Conservation (phyloP, 331 rosid genomes). For the Spiraea crenata region DNA sequence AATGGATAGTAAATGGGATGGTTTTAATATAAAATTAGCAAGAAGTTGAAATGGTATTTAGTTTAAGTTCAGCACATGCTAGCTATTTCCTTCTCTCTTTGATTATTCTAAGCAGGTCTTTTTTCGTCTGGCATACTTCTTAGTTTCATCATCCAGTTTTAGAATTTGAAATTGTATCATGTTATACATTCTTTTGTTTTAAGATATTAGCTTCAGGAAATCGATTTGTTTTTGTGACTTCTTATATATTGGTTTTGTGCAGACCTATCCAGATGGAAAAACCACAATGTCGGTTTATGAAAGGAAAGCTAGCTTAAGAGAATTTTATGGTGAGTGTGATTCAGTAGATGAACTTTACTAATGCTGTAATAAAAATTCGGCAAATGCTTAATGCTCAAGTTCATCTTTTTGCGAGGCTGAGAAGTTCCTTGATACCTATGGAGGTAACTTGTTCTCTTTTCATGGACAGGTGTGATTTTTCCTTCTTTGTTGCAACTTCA, state of each 20-base stretch:
- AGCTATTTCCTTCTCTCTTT: too few species aligned
- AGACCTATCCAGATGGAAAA: constrained; percentile 84
- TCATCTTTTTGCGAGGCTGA: neutral
- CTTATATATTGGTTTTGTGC: constrained; percentile 33
- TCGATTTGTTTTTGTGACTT: constrained; percentile 9
- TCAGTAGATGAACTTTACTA: neutral
- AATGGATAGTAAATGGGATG: neutral
- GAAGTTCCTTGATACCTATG: neutral
- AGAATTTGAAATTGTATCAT: constrained; percentile 6
- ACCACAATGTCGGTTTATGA: constrained; percentile 78
- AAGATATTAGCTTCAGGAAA: constrained; percentile 18
- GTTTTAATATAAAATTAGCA: too few species aligned
- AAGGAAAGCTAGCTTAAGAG: constrained; percentile 78
- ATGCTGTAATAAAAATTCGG: neutral
- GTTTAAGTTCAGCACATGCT: neutral
- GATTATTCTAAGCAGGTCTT: neutral
- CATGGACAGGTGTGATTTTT: constrained; percentile 65
- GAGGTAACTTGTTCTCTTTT: constrained; percentile 3
- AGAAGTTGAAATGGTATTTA: neutral
- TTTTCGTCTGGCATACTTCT: neutral
- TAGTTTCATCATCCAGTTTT: neutral
- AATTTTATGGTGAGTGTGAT: constrained; percentile 74
- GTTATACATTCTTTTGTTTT: constrained; percentile 1
- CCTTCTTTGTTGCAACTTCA: constrained; percentile 92
- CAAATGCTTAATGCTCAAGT: neutral